A percentile compares a stretch with the other conserved stretches of the same genome.
Evolutionary conservation across 2,329 filamentous ascomycete species (phyloP).

Genomic region (Aphanocladium album): DNA sequence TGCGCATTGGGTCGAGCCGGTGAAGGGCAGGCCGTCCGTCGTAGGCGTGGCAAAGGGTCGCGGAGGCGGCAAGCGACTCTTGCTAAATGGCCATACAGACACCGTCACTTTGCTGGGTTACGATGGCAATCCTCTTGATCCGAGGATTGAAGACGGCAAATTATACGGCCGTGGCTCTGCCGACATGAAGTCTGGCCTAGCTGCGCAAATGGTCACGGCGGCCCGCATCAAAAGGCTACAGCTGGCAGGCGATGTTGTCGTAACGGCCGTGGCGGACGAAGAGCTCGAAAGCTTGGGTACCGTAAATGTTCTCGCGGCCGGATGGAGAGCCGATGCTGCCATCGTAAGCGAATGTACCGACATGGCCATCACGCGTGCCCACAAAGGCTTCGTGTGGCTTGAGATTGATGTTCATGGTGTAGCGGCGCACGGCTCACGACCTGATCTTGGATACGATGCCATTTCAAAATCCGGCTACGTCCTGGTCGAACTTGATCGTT

Average conservation of each 20-base stretch:
- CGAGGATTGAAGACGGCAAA: constrained; percentile 32
- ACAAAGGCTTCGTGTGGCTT: constrained; percentile 47
- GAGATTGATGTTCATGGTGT: constrained; percentile 37
- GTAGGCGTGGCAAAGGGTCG: constrained; percentile 42
- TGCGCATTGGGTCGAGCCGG: constrained; percentile 42
- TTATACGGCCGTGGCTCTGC: constrained; percentile 42
- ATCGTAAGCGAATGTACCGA: constrained; percentile 45
- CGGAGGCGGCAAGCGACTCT: constrained; percentile 42
- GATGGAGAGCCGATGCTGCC: constrained; percentile 49
- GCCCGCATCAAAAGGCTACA: constrained; percentile 32
- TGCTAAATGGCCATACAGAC: constrained; percentile 50
- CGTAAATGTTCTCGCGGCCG: constrained; percentile 42
- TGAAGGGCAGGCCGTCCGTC: constrained; percentile 43
- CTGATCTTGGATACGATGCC: constrained; percentile 43
- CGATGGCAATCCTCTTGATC: constrained; percentile 39
- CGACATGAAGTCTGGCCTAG: constrained; percentile 50
- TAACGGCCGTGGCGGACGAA: constrained; percentile 51
- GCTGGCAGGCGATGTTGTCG: constrained; percentile 44
- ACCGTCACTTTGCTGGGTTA: constrained; percentile 46
- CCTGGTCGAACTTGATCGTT: constrained; percentile 38
- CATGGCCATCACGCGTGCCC: constrained; percentile 36
- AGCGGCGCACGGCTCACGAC: constrained; percentile 39
- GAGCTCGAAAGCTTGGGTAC: constrained; percentile 48
- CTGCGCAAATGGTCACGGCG: constrained; percentile 39
- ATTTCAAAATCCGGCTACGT: constrained; percentile 44